Conservation (phyloP, 2,329 filamentous ascomycete genomes). For the Monilinia aucupariae region DNA sequence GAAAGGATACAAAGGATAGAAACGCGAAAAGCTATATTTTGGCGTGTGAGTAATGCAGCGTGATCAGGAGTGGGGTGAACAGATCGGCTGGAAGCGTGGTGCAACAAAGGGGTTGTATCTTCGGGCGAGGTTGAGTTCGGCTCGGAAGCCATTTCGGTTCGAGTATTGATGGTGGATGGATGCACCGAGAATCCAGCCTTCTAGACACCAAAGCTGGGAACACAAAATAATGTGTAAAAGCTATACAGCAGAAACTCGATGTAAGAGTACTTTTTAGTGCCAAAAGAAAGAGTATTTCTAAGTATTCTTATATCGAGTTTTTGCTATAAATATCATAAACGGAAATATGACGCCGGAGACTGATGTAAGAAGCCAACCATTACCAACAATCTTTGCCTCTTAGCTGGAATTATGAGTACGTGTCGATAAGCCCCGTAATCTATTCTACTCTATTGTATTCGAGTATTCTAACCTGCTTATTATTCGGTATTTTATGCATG, state of each 20-base stretch:
- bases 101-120: not conserved
- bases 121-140: not conserved
- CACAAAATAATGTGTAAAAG: too few species aligned
- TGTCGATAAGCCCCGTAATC: constrained; percentile 4
- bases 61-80: not conserved
- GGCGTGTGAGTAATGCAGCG: not conserved
- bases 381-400: not conserved
- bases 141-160: constrained; percentile 3
- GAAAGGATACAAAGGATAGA: constrained; percentile 2
- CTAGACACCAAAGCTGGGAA: too few species aligned
- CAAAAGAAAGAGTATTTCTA: too few species aligned
- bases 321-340: not conserved
- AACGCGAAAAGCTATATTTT: constrained; percentile 2
- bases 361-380: not conserved
- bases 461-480: too few species aligned
- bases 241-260: too few species aligned
- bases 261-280: too few species aligned
- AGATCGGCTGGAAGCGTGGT: not conserved
- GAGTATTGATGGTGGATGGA: too few species aligned
- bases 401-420: not conserved
- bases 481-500: not conserved
- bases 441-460: too few species aligned
- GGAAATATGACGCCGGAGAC: not conserved
- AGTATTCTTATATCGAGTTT: too few species aligned
- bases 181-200: too few species aligned